Evolutionary conservation across 2,329 filamentous ascomycete species (phyloP).

Genomic region (Alternaria novae-zelandiae): DNA sequence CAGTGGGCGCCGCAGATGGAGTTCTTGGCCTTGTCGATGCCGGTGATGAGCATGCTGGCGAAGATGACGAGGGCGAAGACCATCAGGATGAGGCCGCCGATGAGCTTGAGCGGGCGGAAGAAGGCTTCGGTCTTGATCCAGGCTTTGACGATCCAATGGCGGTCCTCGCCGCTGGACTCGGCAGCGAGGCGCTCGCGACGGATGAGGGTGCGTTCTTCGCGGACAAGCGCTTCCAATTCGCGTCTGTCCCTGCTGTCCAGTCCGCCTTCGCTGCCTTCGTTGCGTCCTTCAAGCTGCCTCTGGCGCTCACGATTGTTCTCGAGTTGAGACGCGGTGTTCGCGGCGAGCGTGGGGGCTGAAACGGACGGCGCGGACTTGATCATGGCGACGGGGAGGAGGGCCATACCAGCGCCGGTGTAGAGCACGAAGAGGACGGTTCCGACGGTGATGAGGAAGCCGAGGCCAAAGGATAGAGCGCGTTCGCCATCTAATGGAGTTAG

Average conservation of each 20-base stretch:
- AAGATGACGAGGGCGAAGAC: constrained; percentile 77
- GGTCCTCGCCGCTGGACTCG: constrained; percentile 80
- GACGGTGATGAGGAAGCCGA: constrained; percentile 86
- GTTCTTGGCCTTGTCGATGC: constrained; percentile 95
- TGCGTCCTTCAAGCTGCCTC: constrained; percentile 86
- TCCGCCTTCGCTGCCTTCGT: constrained; percentile 73
- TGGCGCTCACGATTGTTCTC: constrained; percentile 91
- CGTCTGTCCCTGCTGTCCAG: constrained; percentile 85
- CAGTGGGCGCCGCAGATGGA: constrained; percentile 89
- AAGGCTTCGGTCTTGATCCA: constrained; percentile 84
- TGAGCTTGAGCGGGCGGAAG: constrained; percentile 85
- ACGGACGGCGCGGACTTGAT: constrained; percentile 91
- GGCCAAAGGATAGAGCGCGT: constrained; percentile 85
- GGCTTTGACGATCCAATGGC: constrained; percentile 71
- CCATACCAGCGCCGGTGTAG: constrained; percentile 88
- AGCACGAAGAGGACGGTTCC: constrained; percentile 85
- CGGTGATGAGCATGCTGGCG: constrained; percentile 92
- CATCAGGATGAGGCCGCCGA: constrained; percentile 81
- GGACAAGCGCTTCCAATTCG: constrained; percentile 83
- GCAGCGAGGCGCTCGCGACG: constrained; percentile 86
- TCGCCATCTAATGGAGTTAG: constrained; percentile 69
- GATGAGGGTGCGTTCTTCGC: constrained; percentile 91
- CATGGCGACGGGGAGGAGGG: constrained; percentile 84
- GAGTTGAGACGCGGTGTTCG: constrained; percentile 78
- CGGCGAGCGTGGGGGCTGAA: constrained; percentile 78